Percentiles rank a stretch among this genome's conserved stretches.
Conservation (phyloP, 306 rosid species). For the Castanospermum australe region DNA sequence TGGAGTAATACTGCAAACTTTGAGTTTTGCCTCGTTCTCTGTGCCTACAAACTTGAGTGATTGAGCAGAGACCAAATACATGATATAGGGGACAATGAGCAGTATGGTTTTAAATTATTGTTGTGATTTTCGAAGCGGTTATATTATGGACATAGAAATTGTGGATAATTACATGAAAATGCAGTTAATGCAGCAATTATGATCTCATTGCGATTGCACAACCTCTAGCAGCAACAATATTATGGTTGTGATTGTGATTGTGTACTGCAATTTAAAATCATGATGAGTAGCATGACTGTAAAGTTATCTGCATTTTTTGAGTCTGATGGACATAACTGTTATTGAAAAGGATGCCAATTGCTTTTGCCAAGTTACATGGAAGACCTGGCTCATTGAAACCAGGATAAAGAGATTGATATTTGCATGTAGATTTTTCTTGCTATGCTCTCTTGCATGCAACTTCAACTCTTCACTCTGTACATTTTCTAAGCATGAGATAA, state of each 20-base stretch:
- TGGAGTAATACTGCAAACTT: constrained; percentile 32
- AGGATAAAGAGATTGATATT: background rate
- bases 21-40: constrained; percentile 65
- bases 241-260: too few species aligned
- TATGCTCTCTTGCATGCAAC: background rate
- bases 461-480: background rate
- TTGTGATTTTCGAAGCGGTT: too few species aligned
- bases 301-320: background rate
- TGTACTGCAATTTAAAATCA: too few species aligned
- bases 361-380: constrained; percentile 6
- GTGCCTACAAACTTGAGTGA: constrained; percentile 65
- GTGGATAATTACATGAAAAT: too few species aligned
- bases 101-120: too few species aligned
- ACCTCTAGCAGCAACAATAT: too few species aligned
- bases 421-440: background rate
- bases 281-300: constrained; percentile 14
- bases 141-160: too few species aligned
- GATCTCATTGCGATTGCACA: too few species aligned
- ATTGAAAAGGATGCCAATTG: background rate
- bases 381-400: background rate
- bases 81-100: background rate
- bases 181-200: too few species aligned
- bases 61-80: background rate
- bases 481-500: too few species aligned
- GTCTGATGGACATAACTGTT: constrained; percentile 9